Percentiles rank a stretch among this genome's conserved stretches.
Conservation (phyloP, 345 rosid species). For the Aquilaria yunnanensis region DNA sequence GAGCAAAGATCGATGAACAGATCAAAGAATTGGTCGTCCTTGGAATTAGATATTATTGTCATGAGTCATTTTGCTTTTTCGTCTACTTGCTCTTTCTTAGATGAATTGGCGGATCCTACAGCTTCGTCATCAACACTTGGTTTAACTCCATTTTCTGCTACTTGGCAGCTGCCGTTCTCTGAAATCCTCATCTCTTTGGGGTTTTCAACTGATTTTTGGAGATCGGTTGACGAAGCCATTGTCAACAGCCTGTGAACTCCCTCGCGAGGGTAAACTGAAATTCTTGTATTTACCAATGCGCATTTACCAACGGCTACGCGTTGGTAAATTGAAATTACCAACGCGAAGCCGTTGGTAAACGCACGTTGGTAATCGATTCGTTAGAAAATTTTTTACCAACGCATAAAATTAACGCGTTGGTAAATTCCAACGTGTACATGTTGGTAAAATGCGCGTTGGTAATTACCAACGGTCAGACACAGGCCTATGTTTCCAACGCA, state of each 20-base stretch:
- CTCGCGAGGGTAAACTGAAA: conserved; percentile 9
- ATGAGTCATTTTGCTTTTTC: conserved; percentile 20
- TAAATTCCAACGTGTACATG: no score
- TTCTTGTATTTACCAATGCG: no score
- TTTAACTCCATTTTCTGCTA: conserved; percentile 44
- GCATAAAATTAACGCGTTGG: no score
- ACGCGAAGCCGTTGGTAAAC: no score
- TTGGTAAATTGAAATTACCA: no score
- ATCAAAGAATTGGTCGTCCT: background rate
- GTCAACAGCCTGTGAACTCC: conserved; percentile 54
- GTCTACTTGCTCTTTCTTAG: conserved; percentile 22
- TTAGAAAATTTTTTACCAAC: no score
- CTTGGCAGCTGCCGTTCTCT: conserved; percentile 36
- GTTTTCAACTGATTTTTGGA: conserved; percentile 33
- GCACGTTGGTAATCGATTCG: no score
- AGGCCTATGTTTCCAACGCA: no score
- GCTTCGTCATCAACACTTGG: conserved; percentile 24
- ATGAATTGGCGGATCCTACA: conserved; percentile 14
- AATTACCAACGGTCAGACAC: no score
- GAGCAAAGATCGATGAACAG: no score
- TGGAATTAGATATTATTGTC: background rate
- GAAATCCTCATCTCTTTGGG: conserved; percentile 29
- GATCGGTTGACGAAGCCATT: conserved; percentile 44
- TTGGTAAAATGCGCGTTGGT: no score
- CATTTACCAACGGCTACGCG: no score